phyloP scores from a whole-genome alignment of 306 rosid species.

The Hippophae rhamnoides region DNA sequence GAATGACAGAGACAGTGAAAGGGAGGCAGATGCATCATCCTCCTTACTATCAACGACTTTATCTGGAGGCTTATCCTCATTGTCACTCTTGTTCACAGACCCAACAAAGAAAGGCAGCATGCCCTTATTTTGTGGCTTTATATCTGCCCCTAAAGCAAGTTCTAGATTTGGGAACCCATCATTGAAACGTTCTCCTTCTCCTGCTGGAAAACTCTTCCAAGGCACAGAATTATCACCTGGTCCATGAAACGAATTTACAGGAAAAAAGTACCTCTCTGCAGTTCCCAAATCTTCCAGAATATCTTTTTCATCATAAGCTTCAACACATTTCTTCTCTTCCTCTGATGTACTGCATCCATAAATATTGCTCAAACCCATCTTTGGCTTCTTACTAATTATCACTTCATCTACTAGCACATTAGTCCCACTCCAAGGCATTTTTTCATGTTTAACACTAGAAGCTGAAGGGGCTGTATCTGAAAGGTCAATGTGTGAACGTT shows the following conservation, averaged over 20 bases:
- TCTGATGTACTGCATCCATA: conserved; percentile 22
- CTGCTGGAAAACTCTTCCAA: conserved; percentile 22
- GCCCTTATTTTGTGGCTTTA: conserved; percentile 47
- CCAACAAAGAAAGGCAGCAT: conserved; percentile 61
- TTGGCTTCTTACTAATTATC: conserved; percentile 42
- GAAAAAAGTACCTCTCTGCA: conserved; percentile 67
- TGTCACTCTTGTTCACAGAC: conserved; percentile 36
- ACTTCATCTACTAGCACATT: conserved; percentile 23
- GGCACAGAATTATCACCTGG: conserved; percentile 20
- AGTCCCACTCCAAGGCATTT: conserved; percentile 42
- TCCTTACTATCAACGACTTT: conserved; percentile 23
- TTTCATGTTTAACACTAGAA: conserved; percentile 20
- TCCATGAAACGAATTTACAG: conserved; percentile 33
- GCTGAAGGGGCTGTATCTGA: conserved; percentile 29
- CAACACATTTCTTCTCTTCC: conserved; percentile 35
- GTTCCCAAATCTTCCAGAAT: conserved; percentile 57
- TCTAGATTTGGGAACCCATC: conserved; percentile 65
- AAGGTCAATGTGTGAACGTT: conserved; percentile 29
- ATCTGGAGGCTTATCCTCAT: conserved; percentile 39
- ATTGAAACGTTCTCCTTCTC: conserved; percentile 23
- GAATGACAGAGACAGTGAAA: conserved; percentile 76
- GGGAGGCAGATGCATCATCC: conserved; percentile 69
- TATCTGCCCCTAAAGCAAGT: conserved; percentile 79
- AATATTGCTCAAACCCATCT: conserved; percentile 23
- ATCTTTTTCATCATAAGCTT: conserved; percentile 61